A percentile compares a stretch with the other conserved stretches of the same genome.
phyloP scores from a whole-genome alignment of 2,329 filamentous ascomycete genomes.

The Neocucurbitaria cava region DNA sequence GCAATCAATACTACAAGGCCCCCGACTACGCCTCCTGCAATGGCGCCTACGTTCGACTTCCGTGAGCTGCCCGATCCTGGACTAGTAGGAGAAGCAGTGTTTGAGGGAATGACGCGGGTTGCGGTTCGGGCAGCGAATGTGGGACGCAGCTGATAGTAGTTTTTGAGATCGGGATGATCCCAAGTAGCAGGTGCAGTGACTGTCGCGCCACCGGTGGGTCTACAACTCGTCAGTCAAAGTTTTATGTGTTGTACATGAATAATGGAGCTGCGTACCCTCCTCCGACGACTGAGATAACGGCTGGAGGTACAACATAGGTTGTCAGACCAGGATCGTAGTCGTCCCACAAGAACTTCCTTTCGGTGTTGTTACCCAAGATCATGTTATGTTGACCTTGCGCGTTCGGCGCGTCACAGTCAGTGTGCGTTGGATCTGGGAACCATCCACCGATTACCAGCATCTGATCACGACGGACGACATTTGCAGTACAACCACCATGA shows the following conservation, averaged over 20 bases:
- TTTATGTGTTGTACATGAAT: conserved; percentile 12
- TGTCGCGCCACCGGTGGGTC: conserved; percentile 62
- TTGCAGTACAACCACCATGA: conserved; percentile 63
- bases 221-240: conserved; percentile 25
- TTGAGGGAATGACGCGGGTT: conserved; percentile 54
- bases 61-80: conserved; percentile 5
- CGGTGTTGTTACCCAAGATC: conserved; percentile 58
- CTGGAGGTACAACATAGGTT: conserved; percentile 62
- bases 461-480: conserved; percentile 63
- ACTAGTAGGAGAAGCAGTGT: conserved; percentile 23
- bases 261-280: conserved; percentile 40
- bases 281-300: conserved; percentile 57
- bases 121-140: conserved; percentile 57
- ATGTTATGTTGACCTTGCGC: conserved; percentile 65
- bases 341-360: conserved; percentile 58
- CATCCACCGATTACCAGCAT: conserved; percentile 70
- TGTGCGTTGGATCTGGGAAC: conserved; percentile 54
- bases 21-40: conserved; percentile 51
- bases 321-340: conserved; percentile 59
- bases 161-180: conserved; percentile 58
- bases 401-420: conserved; percentile 60
- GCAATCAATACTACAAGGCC: conserved; percentile 43
- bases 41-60: conserved; percentile 44
- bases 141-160: conserved; percentile 62
- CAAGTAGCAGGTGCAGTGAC: conserved; percentile 60